Base-by-base conservation (phyloP, 2,329 filamentous ascomycete genomes). In the Aureobasidium pullulans region DNA sequence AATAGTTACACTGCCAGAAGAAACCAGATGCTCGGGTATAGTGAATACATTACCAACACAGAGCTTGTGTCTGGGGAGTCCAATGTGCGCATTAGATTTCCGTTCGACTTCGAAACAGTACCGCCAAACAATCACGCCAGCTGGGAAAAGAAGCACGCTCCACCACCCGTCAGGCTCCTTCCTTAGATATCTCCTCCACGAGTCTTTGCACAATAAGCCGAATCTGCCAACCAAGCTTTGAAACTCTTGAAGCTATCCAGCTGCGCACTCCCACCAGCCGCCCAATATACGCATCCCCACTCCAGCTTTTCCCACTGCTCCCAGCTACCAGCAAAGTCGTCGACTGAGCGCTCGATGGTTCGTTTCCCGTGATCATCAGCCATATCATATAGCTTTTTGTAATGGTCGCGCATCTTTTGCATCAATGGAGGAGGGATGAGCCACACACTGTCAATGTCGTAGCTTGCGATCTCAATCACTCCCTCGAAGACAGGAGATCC, bases 281-380 rank as follows among this genome's bases (percentile, higher is more conserved):
- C 37, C 37, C 50, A 42, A 13, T 9, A 53, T 4, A 23, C 23
- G 16, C 31, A 57, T 6, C 52, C 54, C 54, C 54, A 57, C 5
- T 57, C 42, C 23, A 57, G 28, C 5, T 32, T 47, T 4, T 57
- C 34, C 54, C 54, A 57, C 7, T 48, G 34, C 10, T 37, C 52
- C 40, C 52, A 37, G 32, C 52, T 57, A 7, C 31, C 39, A 19
- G 54, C 54, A 32, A 57, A 57, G 13, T 57, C 43, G 8, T 47
- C 36, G 15, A 57, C 32, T 11, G 54, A 13, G n/a, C 54, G 42
- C 13, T 48, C 54, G n/a, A 57, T 48, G 32, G 32, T 46, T 16
- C 34, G 32, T 43, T 57, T 57, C 0, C 43, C 34, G 2, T 29
- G 6, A 1, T 57, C 52, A 2, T 57, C 32, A 6, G 37, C 42